Percentiles rank a stretch among this genome's conserved stretches.
Conservation (phyloP, 2,329 filamentous ascomycete species). For the Ceratocystiopsis brevicomis region DNA sequence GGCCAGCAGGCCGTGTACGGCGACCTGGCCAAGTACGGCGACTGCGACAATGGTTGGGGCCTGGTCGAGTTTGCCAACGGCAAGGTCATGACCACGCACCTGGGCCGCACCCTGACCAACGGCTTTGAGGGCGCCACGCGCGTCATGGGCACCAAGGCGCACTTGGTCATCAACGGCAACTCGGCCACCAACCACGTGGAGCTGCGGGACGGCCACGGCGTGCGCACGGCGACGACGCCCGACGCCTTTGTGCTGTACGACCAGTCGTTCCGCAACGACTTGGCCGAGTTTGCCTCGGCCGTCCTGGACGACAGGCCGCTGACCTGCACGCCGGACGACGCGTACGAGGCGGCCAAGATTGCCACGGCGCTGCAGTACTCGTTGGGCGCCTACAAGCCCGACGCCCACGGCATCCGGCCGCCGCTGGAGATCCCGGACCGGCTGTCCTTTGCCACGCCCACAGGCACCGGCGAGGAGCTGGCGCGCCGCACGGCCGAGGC, state of each 20-base stretch:
- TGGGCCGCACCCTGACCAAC: slow-evolving; percentile 17
- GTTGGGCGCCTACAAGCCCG: slow-evolving; percentile 3
- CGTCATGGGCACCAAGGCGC: slow-evolving; percentile 17
- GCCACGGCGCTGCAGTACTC: slow-evolving; percentile 8
- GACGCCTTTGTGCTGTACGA: slow-evolving; percentile 3
- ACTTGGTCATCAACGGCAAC: slow-evolving; percentile 3
- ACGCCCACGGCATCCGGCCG: slow-evolving; percentile 1
- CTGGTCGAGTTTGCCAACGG: slow-evolving; percentile 19
- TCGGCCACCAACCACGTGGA: slow-evolving; percentile 5
- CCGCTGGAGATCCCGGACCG: slow-evolving; percentile 1
- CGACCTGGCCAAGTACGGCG: slow-evolving; percentile 13
- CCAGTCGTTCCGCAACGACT: slow-evolving; percentile 1
- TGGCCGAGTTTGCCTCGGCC: slow-evolving; percentile 3
- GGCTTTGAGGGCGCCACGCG: slow-evolving; percentile 18
- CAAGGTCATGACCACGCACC: slow-evolving; percentile 17
- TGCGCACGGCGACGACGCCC: slow-evolving; percentile 4
- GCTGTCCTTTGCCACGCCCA: slow-evolving; percentile 1
- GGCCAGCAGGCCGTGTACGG: slow-evolving; percentile 15
- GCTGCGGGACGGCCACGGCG: slow-evolving; percentile 3
- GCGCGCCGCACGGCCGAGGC: slow-evolving; percentile 1
- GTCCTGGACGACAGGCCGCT: slow-evolving; percentile 3
- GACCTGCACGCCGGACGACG: slow-evolving; percentile 4
- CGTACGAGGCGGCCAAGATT: slow-evolving; percentile 6
- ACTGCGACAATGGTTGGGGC: slow-evolving; percentile 17
- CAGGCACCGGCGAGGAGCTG: slow-evolving; percentile 3